phyloP scores from a whole-genome alignment of 768 basidiomycete species.

The Pisolithus orientalis region DNA sequence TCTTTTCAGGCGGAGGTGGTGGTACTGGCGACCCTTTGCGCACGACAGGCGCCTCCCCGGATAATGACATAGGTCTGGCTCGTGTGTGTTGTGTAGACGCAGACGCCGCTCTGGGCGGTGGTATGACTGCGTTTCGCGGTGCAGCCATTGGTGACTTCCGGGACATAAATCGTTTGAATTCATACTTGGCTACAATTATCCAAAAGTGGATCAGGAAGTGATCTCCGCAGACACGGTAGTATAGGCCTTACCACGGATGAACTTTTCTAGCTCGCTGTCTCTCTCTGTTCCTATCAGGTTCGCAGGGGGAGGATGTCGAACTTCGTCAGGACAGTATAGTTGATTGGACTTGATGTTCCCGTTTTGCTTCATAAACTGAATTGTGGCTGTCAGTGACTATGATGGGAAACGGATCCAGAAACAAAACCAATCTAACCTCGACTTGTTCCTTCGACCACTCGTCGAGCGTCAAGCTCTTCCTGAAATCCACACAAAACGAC shows the following conservation, averaged over 20 bases:
- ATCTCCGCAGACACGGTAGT: neutral
- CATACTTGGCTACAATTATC: constrained; percentile 62
- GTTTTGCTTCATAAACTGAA: constrained; percentile 67
- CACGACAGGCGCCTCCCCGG: constrained; percentile 5
- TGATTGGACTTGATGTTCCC: constrained; percentile 82
- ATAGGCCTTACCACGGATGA: constrained; percentile 64
- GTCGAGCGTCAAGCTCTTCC: constrained; percentile 88
- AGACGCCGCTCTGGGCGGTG: constrained; percentile 35
- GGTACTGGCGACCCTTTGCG: constrained; percentile 20
- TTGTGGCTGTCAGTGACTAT: constrained; percentile 8
- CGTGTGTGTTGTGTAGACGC: constrained; percentile 14
- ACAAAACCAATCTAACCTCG: constrained; percentile 46
- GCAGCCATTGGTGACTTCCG: constrained; percentile 31
- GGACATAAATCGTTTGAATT: constrained; percentile 64
- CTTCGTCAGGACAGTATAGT: constrained; percentile 78
- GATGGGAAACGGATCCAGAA: constrained; percentile 2
- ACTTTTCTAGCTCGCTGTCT: constrained; percentile 87
- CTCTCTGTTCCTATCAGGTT: constrained; percentile 72
- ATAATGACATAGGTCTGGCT: constrained; percentile 11
- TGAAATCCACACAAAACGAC: constrained; percentile 24
- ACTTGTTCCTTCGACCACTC: constrained; percentile 86
- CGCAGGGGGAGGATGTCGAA: constrained; percentile 74
- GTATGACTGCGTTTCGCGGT: constrained; percentile 29
- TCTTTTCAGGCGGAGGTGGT: constrained; percentile 20
- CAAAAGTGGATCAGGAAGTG: neutral